These are phyloP conservation scores for Pisolithus albus DNA, from an alignment of 768 basidiomycete species.

Conservation along the genomic window DNA sequence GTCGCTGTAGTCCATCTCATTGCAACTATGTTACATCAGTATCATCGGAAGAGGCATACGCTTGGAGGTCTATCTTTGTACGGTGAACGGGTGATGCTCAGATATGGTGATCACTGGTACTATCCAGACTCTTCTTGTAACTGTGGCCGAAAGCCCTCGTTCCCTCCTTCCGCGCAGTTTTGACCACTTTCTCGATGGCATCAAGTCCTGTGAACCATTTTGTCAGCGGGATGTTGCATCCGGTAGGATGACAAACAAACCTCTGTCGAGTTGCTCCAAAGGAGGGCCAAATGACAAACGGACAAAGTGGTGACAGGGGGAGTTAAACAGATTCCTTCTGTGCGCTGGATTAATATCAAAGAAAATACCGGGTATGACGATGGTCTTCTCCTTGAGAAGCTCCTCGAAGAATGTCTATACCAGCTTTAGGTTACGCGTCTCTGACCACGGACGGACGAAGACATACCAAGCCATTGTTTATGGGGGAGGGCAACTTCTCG, in stretches of 20 bases:
- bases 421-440: neutral
- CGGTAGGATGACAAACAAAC: conserved; percentile 26
- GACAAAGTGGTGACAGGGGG: conserved; percentile 86
- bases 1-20: conserved; percentile 15
- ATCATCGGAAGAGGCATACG: neutral
- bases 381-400: conserved; percentile 82
- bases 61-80: neutral
- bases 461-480: conserved; percentile 81
- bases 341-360: conserved; percentile 76
- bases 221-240: neutral
- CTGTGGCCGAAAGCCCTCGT: conserved; percentile 60
- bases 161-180: conserved; percentile 58
- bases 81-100: conserved; percentile 4
- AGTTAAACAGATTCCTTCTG: conserved; percentile 83
- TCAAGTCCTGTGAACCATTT: conserved; percentile 54
- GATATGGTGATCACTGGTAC: conserved; percentile 17
- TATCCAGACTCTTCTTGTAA: conserved; percentile 54
- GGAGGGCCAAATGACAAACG: conserved; percentile 84
- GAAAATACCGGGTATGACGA: conserved; percentile 88
- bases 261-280: conserved; percentile 70
- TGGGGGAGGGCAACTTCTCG: conserved; percentile 66
- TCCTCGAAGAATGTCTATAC: conserved; percentile 87
- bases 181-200: conserved; percentile 75
- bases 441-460: neutral
- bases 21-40: neutral